A percentile compares a stretch with the other conserved stretches of the same genome.
phyloP scores from a whole-genome alignment of 2,329 filamentous ascomycete genomes.

The Microdochium paspali region DNA sequence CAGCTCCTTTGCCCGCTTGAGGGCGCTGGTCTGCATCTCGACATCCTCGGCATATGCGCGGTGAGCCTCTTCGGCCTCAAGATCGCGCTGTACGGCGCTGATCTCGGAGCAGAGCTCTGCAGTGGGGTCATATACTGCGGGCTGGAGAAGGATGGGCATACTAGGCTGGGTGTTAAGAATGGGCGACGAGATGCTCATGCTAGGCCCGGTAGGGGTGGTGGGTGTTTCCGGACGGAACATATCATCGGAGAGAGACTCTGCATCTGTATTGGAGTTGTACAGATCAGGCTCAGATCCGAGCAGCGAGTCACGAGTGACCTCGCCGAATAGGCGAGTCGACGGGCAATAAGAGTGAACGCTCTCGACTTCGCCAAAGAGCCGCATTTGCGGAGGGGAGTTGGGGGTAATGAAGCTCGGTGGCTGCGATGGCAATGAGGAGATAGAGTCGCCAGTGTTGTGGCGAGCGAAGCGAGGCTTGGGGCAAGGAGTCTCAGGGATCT shows the following conservation, averaged over 20 bases:
- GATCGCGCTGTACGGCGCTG: constrained; percentile 47
- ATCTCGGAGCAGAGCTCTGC: constrained; percentile 34
- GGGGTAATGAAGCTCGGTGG: constrained; percentile 12
- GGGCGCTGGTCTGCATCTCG: constrained; percentile 40
- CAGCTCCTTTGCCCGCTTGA: constrained; percentile 50
- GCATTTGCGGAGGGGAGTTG: constrained; percentile 11
- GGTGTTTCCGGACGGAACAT: constrained; percentile 16
- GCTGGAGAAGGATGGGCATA: constrained; percentile 42
- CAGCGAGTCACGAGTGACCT: constrained; percentile 4
- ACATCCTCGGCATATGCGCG: constrained; percentile 48
- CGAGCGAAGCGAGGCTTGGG: constrained; percentile 8
- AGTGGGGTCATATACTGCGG: constrained; percentile 45
- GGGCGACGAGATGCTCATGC: constrained; percentile 34
- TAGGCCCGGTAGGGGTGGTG: constrained; percentile 14
- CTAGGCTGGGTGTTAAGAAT: constrained; percentile 36
- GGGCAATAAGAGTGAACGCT: constrained; percentile 12
- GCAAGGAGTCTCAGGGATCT: constrained; percentile 9
- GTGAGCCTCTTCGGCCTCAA: constrained; percentile 46
- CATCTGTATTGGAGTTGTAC: constrained; percentile 18
- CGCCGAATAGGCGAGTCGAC: constrained; percentile 4
- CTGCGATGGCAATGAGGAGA: constrained; percentile 4
- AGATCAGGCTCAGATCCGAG: constrained; percentile 19
- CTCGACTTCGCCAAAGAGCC: constrained; percentile 19
- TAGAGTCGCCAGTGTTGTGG: constrained; percentile 7
- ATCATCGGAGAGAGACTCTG: constrained; percentile 11